A percentile compares a stretch with the other conserved stretches of the same genome.
Conservation (phyloP, 73 alveolate species). For the Paramecium biaurelia region DNA sequence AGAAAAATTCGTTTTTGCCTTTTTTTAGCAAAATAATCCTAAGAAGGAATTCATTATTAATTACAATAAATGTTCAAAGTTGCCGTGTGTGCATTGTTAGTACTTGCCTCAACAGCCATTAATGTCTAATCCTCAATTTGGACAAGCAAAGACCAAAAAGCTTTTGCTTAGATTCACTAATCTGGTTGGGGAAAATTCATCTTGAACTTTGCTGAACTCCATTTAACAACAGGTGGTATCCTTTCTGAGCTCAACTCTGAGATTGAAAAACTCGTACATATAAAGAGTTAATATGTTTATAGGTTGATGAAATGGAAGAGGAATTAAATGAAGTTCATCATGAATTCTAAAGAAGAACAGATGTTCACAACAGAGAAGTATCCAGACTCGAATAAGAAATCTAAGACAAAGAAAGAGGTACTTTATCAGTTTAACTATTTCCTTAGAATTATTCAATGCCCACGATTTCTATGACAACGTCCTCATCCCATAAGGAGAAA, state of each 20-base stretch:
- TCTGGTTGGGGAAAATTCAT: slow-evolving; percentile 52
- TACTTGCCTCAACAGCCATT: slow-evolving; percentile 29
- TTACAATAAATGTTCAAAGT: slow-evolving; percentile 46
- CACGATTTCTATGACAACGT: slow-evolving; percentile 51
- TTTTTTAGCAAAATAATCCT: slow-evolving; percentile 26
- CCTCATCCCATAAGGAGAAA: slow-evolving; percentile 54
- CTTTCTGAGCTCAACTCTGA: background rate
- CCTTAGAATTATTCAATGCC: slow-evolving; percentile 45
- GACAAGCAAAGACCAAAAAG: slow-evolving; percentile 24
- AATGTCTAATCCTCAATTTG: slow-evolving; percentile 32
- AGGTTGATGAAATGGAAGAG: slow-evolving; percentile 19
- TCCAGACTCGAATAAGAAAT: slow-evolving; percentile 55
- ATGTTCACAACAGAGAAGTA: slow-evolving; percentile 45
- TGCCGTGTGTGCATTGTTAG: slow-evolving; percentile 35
- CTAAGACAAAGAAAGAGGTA: slow-evolving; percentile 54
- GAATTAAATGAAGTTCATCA: slow-evolving; percentile 22
- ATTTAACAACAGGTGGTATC: background rate
- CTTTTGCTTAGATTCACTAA: slow-evolving; percentile 23
- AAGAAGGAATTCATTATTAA: slow-evolving; percentile 29
- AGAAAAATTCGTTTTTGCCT: slow-evolving; percentile 36
- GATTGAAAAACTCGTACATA: slow-evolving; percentile 26
- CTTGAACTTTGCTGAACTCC: slow-evolving; percentile 55
- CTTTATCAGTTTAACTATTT: background rate
- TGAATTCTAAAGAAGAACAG: slow-evolving; percentile 31
- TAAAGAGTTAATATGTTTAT: background rate